These are phyloP conservation scores for Aspergillus sp. DNA, from an alignment of 2,329 filamentous ascomycete species.

Conservation along the genomic window DNA sequence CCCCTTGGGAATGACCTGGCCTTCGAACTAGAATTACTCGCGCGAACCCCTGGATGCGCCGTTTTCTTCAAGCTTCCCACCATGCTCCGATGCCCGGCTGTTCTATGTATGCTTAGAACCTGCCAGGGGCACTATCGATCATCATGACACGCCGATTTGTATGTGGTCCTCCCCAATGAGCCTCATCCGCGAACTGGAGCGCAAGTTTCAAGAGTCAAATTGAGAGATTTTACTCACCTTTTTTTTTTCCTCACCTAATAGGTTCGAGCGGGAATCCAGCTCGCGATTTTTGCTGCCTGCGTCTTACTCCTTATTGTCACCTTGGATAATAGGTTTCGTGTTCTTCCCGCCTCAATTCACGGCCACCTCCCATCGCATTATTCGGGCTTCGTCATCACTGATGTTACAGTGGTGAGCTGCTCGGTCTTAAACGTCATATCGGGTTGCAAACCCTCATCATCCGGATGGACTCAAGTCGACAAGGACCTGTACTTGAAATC, in stretches of 20 bases:
- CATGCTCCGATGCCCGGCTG: constrained; percentile 38
- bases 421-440: constrained; percentile 75
- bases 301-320: constrained; percentile 75
- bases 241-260: constrained; percentile 28
- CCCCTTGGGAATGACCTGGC: constrained; percentile 37
- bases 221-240: constrained; percentile 9
- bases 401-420: constrained; percentile 78
- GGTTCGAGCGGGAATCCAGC: constrained; percentile 73
- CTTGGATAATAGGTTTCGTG: constrained; percentile 85
- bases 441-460: constrained; percentile 72
- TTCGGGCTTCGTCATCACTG: constrained; percentile 81
- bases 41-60: constrained; percentile 23
- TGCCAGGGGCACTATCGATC: constrained; percentile 35
- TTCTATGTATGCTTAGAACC: constrained; percentile 32
- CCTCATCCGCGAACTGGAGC: constrained; percentile 1
- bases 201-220: not conserved
- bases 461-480: constrained; percentile 80
- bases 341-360: constrained; percentile 84
- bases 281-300: constrained; percentile 67
- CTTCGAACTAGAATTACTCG: constrained; percentile 32
- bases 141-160: constrained; percentile 52
- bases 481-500: constrained; percentile 85
- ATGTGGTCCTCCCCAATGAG: constrained; percentile 23
- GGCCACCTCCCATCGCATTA: constrained; percentile 85
- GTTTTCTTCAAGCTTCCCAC: constrained; percentile 26